Percentiles rank a stretch among this genome's conserved stretches.
Conservation (phyloP, 2,329 filamentous ascomycete genomes). For the Curvularia lunata region DNA sequence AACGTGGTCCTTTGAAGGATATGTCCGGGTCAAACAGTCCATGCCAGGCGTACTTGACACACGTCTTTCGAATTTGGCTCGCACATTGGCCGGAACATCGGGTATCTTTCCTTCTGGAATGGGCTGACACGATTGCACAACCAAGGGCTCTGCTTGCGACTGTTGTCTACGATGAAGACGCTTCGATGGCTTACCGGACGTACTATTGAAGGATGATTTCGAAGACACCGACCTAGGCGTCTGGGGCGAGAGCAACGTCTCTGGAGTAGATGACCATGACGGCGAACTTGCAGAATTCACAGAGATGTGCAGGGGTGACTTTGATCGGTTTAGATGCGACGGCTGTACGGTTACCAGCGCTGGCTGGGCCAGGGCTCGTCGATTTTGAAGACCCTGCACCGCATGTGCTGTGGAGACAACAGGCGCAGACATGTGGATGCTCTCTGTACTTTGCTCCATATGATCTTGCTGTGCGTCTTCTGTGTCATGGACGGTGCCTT, state of each 20-base stretch:
- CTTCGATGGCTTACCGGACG: conserved; percentile 25
- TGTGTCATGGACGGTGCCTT: background rate
- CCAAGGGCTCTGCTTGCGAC: conserved; percentile 34
- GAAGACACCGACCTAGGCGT: conserved; percentile 33
- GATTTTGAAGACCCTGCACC: background rate
- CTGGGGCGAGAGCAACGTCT: conserved; percentile 24
- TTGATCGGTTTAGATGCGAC: conserved; percentile 7
- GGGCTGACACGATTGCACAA: conserved; percentile 42
- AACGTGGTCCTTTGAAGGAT: conserved; percentile 39
- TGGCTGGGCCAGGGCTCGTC: background rate
- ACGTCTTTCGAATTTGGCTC: conserved; percentile 45
- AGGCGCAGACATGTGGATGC: background rate
- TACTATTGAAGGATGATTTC: conserved; percentile 28
- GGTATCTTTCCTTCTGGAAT: conserved; percentile 42
- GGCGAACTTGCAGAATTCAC: conserved; percentile 16
- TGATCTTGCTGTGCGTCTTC: background rate
- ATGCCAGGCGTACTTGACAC: conserved; percentile 45
- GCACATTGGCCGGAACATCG: conserved; percentile 43
- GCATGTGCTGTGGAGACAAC: background rate
- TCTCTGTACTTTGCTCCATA: background rate
- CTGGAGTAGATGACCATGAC: conserved; percentile 15
- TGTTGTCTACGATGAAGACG: conserved; percentile 43
- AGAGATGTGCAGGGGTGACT: conserved; percentile 20
- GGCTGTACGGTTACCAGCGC: conserved; percentile 8
- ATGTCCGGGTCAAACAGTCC: conserved; percentile 47